A percentile compares a stretch with the other conserved stretches of the same genome.
Evolutionary conservation across 768 basidiomycete genomes (phyloP).

Genomic region (Trichaptum fuscoviolaceum): DNA sequence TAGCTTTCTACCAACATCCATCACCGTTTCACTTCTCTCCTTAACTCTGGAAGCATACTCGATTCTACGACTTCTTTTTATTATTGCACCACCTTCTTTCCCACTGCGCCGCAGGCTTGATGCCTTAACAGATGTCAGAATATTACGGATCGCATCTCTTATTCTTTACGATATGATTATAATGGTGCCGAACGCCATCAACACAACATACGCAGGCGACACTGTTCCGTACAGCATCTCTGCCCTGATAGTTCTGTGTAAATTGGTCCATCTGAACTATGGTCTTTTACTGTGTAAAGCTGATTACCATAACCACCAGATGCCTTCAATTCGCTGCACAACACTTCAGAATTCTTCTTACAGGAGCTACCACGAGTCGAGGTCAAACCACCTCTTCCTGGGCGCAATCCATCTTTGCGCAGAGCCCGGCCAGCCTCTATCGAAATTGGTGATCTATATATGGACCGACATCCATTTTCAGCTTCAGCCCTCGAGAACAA

Average conservation of each 20-base stretch:
- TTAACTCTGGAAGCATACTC: conserved; percentile 35
- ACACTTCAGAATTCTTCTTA: neutral
- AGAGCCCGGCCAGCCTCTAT: neutral
- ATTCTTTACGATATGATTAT: conserved; percentile 38
- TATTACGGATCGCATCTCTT: conserved; percentile 34
- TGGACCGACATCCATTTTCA: neutral
- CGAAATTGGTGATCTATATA: neutral
- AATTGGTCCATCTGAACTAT: conserved; percentile 11
- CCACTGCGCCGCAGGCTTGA: conserved; percentile 14
- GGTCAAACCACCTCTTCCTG: neutral
- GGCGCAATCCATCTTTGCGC: neutral
- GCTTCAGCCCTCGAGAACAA: neutral
- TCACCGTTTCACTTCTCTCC: conserved; percentile 30
- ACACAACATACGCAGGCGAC: conserved; percentile 32
- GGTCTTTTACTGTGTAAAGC: neutral
- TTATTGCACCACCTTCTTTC: conserved; percentile 23
- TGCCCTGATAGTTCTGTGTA: conserved; percentile 37
- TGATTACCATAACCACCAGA: neutral
- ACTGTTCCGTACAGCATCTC: conserved; percentile 39
- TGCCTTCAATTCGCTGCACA: neutral
- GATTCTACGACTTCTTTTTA: conserved; percentile 26
- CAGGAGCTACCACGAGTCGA: neutral
- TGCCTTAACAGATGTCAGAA: conserved; percentile 24
- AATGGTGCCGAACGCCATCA: conserved; percentile 29
- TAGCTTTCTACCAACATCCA: conserved; percentile 36